Percentiles rank a stretch among this genome's conserved stretches.
These are phyloP conservation scores for Glutinoglossum americanum DNA, from an alignment of 495 filamentous ascomycete species.

Conservation along the genomic window DNA sequence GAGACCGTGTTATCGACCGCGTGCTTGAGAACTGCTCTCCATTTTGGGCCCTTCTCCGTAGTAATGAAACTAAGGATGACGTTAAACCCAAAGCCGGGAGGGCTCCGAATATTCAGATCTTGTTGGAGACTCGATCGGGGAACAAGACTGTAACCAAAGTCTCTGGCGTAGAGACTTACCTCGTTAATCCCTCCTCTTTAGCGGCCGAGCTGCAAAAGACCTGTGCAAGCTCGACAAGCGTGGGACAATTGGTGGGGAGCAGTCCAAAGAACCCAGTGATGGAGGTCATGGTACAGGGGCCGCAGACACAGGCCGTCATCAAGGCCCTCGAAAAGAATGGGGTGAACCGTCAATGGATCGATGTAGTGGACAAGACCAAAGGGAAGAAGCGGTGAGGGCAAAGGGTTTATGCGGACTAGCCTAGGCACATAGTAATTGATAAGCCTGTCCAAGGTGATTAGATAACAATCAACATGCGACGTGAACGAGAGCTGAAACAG, in stretches of 20 bases:
- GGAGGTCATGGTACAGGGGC: conserved; percentile 53
- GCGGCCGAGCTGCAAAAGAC: conserved; percentile 51
- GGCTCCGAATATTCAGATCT: conserved; percentile 35
- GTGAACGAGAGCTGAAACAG: neutral
- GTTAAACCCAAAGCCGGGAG: conserved; percentile 42
- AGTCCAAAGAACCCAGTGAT: conserved; percentile 39
- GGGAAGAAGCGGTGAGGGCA: conserved; percentile 22
- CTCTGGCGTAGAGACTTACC: conserved; percentile 38
- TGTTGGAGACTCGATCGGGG: conserved; percentile 41
- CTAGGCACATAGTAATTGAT: neutral
- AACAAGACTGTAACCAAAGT: conserved; percentile 49
- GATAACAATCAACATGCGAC: neutral
- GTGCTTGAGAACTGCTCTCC: conserved; percentile 29
- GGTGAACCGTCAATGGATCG: conserved; percentile 34
- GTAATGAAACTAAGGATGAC: conserved; percentile 23
- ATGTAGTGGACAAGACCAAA: conserved; percentile 49
- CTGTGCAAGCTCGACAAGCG: conserved; percentile 49
- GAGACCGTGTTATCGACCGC: conserved; percentile 40
- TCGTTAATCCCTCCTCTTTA: conserved; percentile 34
- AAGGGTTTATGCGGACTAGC: neutral
- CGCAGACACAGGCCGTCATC: conserved; percentile 37
- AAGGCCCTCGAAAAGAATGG: conserved; percentile 40
- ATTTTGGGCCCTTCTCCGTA: conserved; percentile 35
- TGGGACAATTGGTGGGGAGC: conserved; percentile 34
- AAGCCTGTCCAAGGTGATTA: neutral